Percentiles rank a stretch among this genome's conserved stretches.
Evolutionary conservation across 2,329 filamentous ascomycete species (phyloP).

Genomic region (Trichocomaceae sp.): DNA sequence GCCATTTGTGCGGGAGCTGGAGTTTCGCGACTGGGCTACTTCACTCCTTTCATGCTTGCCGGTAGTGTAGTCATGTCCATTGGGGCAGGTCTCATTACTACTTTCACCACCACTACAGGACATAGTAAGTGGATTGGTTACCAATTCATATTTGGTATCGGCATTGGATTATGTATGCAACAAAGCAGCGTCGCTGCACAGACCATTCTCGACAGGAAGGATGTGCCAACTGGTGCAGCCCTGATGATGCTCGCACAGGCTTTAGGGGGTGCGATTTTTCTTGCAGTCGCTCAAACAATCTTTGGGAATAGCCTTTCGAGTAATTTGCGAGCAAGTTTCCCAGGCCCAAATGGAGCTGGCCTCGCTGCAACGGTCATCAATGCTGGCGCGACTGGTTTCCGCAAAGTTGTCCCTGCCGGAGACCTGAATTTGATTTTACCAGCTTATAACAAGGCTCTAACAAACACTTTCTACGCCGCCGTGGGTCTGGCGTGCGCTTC

Average conservation of each 20-base stretch:
- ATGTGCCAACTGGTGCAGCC: conserved; percentile 31
- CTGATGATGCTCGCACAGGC: conserved; percentile 33
- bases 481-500: conserved; percentile 7
- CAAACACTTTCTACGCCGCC: conserved; percentile 9
- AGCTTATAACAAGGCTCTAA: conserved; percentile 12
- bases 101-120: conserved; percentile 26
- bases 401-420: neutral
- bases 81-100: conserved; percentile 32
- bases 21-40: conserved; percentile 32
- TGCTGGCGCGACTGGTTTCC: conserved; percentile 30
- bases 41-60: conserved; percentile 35
- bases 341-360: conserved; percentile 18
- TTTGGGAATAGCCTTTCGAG: conserved; percentile 31
- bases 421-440: conserved; percentile 4
- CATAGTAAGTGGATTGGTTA: conserved; percentile 35
- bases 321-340: conserved; percentile 21
- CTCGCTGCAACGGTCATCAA: conserved; percentile 22
- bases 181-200: conserved; percentile 32
- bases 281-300: conserved; percentile 33
- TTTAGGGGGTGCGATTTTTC: conserved; percentile 33
- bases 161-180: conserved; percentile 32
- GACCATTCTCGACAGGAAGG: conserved; percentile 24
- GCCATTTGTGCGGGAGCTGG: conserved; percentile 24
- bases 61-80: conserved; percentile 27
- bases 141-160: conserved; percentile 31